Conservation (phyloP, 192 early-diverging fungal species). For the Kappamyces sp. region DNA sequence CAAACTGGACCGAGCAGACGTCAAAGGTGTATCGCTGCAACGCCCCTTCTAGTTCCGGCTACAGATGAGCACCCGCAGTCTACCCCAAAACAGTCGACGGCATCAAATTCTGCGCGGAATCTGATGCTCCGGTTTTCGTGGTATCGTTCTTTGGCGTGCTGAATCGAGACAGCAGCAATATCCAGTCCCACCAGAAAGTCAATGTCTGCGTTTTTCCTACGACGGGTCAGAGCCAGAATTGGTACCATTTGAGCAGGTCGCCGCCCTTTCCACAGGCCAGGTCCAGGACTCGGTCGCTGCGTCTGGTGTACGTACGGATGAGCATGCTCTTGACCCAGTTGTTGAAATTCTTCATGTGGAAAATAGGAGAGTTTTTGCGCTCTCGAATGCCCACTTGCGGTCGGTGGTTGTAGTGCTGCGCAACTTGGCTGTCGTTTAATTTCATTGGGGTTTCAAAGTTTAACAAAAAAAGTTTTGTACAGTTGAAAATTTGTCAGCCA, state of each 20-base stretch:
- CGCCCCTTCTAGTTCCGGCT: background rate
- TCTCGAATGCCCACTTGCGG: background rate
- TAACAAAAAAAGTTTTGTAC: too few species aligned
- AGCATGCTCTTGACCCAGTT: slow-evolving; percentile 95
- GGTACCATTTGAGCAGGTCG: slow-evolving; percentile 73
- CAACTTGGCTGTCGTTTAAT: background rate
- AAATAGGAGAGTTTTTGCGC: slow-evolving; percentile 79
- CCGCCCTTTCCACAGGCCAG: slow-evolving; percentile 94
- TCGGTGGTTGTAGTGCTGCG: slow-evolving; percentile 6
- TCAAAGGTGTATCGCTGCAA: slow-evolving; percentile 47
- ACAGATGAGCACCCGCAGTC: background rate
- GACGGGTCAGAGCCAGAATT: background rate
- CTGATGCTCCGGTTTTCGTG: slow-evolving; percentile 39
- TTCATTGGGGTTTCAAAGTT: background rate
- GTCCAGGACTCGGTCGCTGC: slow-evolving; percentile 68
- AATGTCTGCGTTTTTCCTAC: slow-evolving; percentile 59
- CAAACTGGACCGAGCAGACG: slow-evolving; percentile 94
- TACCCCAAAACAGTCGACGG: slow-evolving; percentile 83
- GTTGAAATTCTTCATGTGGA: slow-evolving; percentile 86
- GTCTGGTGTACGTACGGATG: slow-evolving; percentile 59
- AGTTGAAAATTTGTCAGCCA: too few species aligned
- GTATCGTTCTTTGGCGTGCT: slow-evolving; percentile 74
- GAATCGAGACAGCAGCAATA: slow-evolving; percentile 79
- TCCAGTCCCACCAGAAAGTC: slow-evolving; percentile 75
- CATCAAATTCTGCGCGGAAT: slow-evolving; percentile 73